phyloP scores from a whole-genome alignment of 495 filamentous ascomycete species.

The Ascobolus immersus region DNA sequence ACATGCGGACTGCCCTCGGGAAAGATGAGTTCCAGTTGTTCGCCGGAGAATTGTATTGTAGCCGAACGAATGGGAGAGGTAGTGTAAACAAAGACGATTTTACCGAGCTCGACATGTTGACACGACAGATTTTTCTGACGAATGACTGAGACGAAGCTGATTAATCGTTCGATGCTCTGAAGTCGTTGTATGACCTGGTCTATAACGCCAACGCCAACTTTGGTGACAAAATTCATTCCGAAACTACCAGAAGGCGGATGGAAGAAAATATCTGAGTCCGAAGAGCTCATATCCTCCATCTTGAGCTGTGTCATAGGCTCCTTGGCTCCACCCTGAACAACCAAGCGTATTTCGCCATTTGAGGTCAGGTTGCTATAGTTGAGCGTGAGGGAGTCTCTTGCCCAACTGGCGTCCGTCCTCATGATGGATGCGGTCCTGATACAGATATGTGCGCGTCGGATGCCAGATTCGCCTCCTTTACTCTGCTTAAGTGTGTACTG shows the following conservation, averaged over 20 bases:
- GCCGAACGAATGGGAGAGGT: no score
- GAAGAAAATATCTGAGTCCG: conserved; percentile 33
- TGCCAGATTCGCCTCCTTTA: background rate
- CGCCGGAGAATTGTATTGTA: conserved; percentile 1
- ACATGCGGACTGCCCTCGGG: conserved; percentile 48
- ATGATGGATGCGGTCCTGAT: conserved; percentile 13
- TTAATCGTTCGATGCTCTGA: conserved; percentile 34
- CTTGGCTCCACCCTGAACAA: conserved; percentile 8
- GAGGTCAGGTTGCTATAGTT: conserved; percentile 23
- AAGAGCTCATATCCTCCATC: conserved; percentile 7
- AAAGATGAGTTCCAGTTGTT: conserved; percentile 26
- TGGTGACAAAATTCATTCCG: conserved; percentile 28
- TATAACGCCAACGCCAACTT: conserved; percentile 31
- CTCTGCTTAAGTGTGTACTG: conserved; percentile 13
- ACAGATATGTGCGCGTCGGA: conserved; percentile 13
- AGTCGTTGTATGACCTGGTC: conserved; percentile 28
- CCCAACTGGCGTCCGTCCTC: conserved; percentile 21
- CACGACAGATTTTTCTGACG: conserved; percentile 26
- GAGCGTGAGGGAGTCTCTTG: conserved; percentile 27
- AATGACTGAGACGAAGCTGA: conserved; percentile 38
- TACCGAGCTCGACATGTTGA: conserved; percentile 31
- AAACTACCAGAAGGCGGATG: conserved; percentile 31
- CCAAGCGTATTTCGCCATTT: conserved; percentile 7
- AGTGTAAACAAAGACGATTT: conserved; percentile 36
- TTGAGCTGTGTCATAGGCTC: conserved; percentile 11